Evolutionary conservation across 495 filamentous ascomycete genomes (phyloP).

Genomic region (Lasiosphaeris hirsuta): DNA sequence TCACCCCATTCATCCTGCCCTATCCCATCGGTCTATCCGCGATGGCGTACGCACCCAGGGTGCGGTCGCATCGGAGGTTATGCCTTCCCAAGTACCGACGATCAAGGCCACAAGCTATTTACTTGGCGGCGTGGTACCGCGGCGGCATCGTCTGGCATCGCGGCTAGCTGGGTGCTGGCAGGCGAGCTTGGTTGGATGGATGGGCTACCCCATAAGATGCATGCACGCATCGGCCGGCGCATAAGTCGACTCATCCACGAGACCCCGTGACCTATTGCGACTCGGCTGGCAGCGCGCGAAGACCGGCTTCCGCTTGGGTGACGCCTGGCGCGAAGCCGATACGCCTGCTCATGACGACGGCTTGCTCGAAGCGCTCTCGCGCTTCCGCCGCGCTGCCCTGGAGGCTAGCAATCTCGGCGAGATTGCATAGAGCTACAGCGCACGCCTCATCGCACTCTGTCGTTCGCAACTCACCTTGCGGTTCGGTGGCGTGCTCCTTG

Average conservation of each 20-base stretch:
- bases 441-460: constrained; percentile 85
- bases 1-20: too few species aligned
- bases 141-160: too few species aligned
- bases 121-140: too few species aligned
- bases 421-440: constrained; percentile 77
- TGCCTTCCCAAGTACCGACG: too few species aligned
- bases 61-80: too few species aligned
- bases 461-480: constrained; percentile 53
- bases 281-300: constrained; percentile 30
- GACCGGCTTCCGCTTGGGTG: constrained; percentile 53
- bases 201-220: too few species aligned
- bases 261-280: constrained; percentile 6
- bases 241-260: background rate
- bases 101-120: too few species aligned
- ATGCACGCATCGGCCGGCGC: background rate
- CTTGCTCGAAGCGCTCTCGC: constrained; percentile 58
- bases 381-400: constrained; percentile 64
- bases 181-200: too few species aligned
- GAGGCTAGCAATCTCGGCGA: constrained; percentile 77
- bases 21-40: too few species aligned
- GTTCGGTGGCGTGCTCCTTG: constrained; percentile 52
- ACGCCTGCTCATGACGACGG: constrained; percentile 56
- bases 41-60: too few species aligned
- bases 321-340: constrained; percentile 64
- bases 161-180: too few species aligned